Evolutionary conservation across 495 filamentous ascomycete species (phyloP), one percentile per base, ranked within the genome.

Genomic region (Melanomma pulvis-pyrius): DNA sequence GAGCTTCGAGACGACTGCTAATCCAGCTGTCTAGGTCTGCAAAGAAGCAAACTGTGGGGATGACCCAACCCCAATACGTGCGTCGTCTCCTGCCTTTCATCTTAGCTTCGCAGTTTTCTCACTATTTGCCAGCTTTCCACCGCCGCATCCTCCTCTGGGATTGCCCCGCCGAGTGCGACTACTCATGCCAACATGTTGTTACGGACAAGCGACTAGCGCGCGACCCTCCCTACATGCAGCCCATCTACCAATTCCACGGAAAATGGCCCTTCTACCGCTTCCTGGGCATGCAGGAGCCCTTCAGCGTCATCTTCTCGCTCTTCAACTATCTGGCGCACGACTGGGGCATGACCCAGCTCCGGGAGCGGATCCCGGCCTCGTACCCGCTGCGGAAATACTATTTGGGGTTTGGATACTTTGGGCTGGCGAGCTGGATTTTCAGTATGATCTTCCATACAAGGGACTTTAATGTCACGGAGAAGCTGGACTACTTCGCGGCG

Each of bases 201-300:
- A 98, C 94, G 57, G 78, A 90, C 62, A 78, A 75, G 24, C 91
- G 94, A 62, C 76, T 91, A 53, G 80, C 84, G 39, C 82, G 84
- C 70, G 82, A 86, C 50, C 84, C 85, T 30, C 86, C 86, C 15
- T 83, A 85, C 77, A 75, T 83, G 44, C 80, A 83, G 29, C 84
- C 90, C 2, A 75, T 96, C 28, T 87, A 93, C 41, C 94, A 98
- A 80, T 98, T 90, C 82, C 93, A 98, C 81, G 94, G 96, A n/a
- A 98, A 98, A 85, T 98, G 94, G 94, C 94, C 94, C 29, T 98
- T 98, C 82, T 81, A 84, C 67, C 88, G 94, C 63, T 81, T 97
- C 64, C 77, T 96, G 19, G 94, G 94, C 71, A 87, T 97, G 79
- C 94, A 98, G 79, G 94, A 98, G 80, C 92, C 93, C 65, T 91